Base-by-base conservation (phyloP, 805 yeast species). In the Brettanomyces sp. region DNA sequence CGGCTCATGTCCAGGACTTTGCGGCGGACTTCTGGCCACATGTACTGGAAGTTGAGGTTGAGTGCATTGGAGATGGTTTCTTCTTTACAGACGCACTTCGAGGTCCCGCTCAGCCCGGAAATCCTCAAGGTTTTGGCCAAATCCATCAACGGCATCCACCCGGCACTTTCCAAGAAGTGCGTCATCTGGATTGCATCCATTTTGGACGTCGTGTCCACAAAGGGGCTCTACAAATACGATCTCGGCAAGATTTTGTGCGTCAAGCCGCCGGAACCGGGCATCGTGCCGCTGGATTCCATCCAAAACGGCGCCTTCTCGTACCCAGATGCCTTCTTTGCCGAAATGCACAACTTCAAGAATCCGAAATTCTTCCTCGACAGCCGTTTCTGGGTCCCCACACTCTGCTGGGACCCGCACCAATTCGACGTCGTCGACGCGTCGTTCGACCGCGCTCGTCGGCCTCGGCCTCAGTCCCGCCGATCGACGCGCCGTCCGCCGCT, bases 331-430 rank as follows among this genome's bases (percentile, higher is more conserved):
- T 84, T 82, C 68, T 58, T 62, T 38, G 47, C 56, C 4, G 93
- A 85, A 52, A 64, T 83, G 68, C 55, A 57, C 9, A 76, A 77
- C 49, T 61, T 67, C 12, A 60, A 65, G 0, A 46, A 61, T 22
- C 84, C 85, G 1, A 52, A 51, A 1, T 81, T 69, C 51, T 87
- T 64, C 55, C 69, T 82, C 52, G 89, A 83, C 55, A 72, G 73
- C 30, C 74, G 73, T 44, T 65, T 74, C 3, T 71, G 68, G 55
- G 65, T 68, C 7, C 93, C 95, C 0, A 84, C 89, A 79, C 62
- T 85, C 7, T 82, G 83, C 44, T 87, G 96, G 95, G 85, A 80
- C 12, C 63, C 76, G 18, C 52, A 64, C 0, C 56, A 18, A 18
- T 45, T 61, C 3, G 18, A 18, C 18, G 18, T 18, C 18, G 18